Evolutionary conservation across 768 basidiomycete species (phyloP).

Genomic region (Paxillus involutus): DNA sequence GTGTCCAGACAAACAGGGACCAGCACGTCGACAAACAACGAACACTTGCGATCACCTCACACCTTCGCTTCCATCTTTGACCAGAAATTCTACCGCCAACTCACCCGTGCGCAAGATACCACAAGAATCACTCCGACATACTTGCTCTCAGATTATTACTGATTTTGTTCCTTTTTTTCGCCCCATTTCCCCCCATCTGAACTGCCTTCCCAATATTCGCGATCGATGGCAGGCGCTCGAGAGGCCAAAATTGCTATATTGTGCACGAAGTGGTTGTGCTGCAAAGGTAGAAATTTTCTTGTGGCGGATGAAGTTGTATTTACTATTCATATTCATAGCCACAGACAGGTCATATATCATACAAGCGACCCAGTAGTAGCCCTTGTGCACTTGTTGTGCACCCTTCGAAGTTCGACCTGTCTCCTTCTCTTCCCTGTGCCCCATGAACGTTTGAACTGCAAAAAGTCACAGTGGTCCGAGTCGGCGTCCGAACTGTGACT

Average conservation of each 20-base stretch:
- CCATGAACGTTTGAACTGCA: too few relatives aligned
- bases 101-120: background rate
- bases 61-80: slow-evolving; percentile 15
- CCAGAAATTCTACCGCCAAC: background rate
- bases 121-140: background rate
- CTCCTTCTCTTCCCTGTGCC: too few relatives aligned
- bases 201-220: background rate
- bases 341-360: background rate
- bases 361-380: too few relatives aligned
- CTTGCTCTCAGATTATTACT: background rate
- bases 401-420: too few relatives aligned
- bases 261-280: background rate
- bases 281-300: background rate
- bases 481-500: too few relatives aligned
- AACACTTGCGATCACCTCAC: slow-evolving; percentile 3
- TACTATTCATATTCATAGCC: too few relatives aligned
- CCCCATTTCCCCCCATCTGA: background rate
- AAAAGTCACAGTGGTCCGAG: too few relatives aligned
- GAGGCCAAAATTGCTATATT: background rate
- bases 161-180: background rate
- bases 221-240: background rate
- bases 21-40: slow-evolving; percentile 18
- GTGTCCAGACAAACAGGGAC: slow-evolving; percentile 7
- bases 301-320: background rate
- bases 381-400: too few relatives aligned